Conservation (phyloP, 2,329 filamentous ascomycete species). For the Aspergillus carbonarius region DNA sequence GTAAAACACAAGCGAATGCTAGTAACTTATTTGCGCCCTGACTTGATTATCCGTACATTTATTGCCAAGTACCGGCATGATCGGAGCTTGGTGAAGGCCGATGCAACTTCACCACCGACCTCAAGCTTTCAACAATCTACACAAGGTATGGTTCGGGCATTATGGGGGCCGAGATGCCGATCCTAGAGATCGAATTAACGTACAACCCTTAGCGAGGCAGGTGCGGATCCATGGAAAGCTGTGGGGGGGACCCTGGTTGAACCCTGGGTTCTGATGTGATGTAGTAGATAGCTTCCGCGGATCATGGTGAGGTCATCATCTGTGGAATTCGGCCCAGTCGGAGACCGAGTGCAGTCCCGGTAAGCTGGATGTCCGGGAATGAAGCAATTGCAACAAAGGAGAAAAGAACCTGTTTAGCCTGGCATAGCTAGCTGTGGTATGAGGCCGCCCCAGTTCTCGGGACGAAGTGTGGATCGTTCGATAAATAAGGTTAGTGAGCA, state of each 20-base stretch:
- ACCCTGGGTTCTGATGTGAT: neutral
- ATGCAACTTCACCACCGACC: neutral
- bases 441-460: neutral
- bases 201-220: neutral
- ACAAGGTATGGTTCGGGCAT: neutral
- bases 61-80: neutral
- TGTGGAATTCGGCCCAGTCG: neutral
- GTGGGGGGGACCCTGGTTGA: neutral
- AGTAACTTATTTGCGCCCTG: too few species aligned
- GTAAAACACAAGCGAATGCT: neutral
- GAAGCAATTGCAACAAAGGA: neutral
- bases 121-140: neutral
- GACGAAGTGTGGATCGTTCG: neutral
- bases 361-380: neutral
- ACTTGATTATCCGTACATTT: neutral
- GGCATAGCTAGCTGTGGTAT: neutral
- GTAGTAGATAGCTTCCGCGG: neutral
- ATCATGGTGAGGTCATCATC: constrained; percentile 8
- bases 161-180: neutral
- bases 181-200: neutral
- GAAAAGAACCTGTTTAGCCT: neutral
- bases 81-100: neutral
- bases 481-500: neutral
- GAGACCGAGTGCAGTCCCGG: neutral
- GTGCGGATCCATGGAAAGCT: neutral